Percentiles rank a stretch among this genome's conserved stretches.
These are phyloP conservation scores for Cylindrotheca closterium DNA, from an alignment of 108 stramenopile species.

Conservation along the genomic window DNA sequence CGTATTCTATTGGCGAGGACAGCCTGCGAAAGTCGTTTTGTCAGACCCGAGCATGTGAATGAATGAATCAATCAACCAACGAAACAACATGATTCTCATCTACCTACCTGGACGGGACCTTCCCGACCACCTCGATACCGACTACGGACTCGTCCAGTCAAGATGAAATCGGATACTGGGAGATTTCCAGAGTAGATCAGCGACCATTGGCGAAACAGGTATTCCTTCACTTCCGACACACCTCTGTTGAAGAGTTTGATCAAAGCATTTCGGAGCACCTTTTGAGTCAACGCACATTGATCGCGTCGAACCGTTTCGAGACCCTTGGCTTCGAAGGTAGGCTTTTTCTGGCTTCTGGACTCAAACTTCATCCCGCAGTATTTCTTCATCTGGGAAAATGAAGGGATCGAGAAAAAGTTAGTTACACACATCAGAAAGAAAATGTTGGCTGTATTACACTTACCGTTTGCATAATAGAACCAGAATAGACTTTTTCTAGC, in stretches of 20 bases:
- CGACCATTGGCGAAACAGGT: conserved; percentile 77
- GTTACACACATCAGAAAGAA: neutral
- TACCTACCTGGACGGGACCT: conserved; percentile 67
- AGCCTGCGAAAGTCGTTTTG: no score
- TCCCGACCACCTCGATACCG: conserved; percentile 73
- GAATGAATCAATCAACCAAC: neutral
- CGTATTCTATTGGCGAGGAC: conserved; percentile 73
- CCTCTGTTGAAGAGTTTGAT: conserved; percentile 70
- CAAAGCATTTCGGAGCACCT: conserved; percentile 71
- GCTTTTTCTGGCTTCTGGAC: conserved; percentile 62
- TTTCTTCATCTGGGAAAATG: conserved; percentile 57
- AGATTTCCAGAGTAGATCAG: conserved; percentile 72
- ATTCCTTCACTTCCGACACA: conserved; percentile 53
- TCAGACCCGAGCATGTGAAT: neutral
- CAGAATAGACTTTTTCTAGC: conserved; percentile 95
- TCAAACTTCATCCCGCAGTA: conserved; percentile 92
- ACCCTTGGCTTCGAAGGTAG: conserved; percentile 86
- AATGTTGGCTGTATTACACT: conserved; percentile 4
- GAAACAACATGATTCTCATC: neutral
- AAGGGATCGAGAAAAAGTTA: neutral
- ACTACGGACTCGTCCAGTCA: conserved; percentile 83
- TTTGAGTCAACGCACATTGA: conserved; percentile 85
- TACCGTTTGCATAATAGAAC: conserved; percentile 80
- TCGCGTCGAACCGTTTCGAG: conserved; percentile 86
- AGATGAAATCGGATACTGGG: conserved; percentile 82